These are phyloP conservation scores for Alnus rubra DNA, from an alignment of 306 rosid species.

Conservation along the genomic window DNA sequence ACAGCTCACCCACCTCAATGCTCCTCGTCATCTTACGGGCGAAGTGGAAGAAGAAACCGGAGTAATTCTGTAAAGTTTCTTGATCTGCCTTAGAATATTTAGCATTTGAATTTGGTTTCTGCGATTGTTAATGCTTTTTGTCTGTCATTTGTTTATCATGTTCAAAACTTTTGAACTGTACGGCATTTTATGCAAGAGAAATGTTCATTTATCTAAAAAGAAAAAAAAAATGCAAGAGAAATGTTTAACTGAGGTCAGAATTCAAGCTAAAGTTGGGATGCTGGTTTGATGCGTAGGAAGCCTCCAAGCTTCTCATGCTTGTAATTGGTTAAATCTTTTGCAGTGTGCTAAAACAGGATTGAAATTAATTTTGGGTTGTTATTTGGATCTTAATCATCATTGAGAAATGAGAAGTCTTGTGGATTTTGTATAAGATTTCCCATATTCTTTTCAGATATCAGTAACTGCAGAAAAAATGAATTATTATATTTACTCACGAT, in stretches of 20 bases:
- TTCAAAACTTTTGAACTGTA: neutral
- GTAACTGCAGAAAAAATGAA: neutral
- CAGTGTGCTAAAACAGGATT: neutral
- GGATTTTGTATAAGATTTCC: neutral
- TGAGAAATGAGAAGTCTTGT: neutral
- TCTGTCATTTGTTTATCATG: neutral
- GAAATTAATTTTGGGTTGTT: neutral
- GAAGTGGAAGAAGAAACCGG: constrained; percentile 64
- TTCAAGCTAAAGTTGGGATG: neutral
- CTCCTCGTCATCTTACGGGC: constrained; percentile 35
- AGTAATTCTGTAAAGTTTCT: constrained; percentile 66
- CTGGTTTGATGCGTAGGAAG: neutral
- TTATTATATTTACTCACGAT: neutral
- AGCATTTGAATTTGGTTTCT: constrained; percentile 23
- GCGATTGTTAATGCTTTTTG: neutral
- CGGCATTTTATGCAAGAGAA: neutral
- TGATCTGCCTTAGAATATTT: constrained; percentile 31
- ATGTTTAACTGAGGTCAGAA: neutral
- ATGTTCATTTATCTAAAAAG: neutral
- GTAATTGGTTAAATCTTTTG: neutral
- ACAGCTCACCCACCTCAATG: constrained; percentile 69
- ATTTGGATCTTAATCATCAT: neutral
- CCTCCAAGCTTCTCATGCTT: neutral
- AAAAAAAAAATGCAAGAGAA: neutral
- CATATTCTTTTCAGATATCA: neutral